Evolutionary conservation across 345 rosid genomes (phyloP), one percentile per base, ranked within the genome.

Genomic region (Excoecaria agallocha): DNA sequence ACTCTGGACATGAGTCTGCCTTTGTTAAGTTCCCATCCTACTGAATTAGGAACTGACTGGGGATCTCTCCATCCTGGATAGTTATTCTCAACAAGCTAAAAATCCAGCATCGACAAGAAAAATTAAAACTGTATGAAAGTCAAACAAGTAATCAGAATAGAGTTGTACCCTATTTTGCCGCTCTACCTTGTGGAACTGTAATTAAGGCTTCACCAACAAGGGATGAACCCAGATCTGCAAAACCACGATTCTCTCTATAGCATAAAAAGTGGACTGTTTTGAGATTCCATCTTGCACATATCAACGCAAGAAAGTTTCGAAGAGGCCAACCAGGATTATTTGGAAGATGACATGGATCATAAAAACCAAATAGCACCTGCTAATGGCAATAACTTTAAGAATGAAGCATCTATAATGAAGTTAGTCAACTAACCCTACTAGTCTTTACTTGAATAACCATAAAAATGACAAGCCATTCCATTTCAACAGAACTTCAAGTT

Each of bases 291-390:
- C 82, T 88, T 49, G 88, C 78, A 76, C 72, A 85, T 78, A 95
- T 89, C 74, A 93, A 87, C 19, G 92, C 91, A 3, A 93, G 86
- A 80, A 87, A 89, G 85, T 93, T 95, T 73, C 98, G 91, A 74
- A 95, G 94, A 71, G 97, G 98, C 99, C 99, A 95, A 22, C 99
- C 98, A 68, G 99, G 99, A 70, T 91, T 85, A 74, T 73, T 90
- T 59, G 87, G 90, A 83, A 92, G 96, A 82, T 95, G 92, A 71
- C 97, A 93, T 5, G 98, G 98, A 62, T 95, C 97, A 80, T 91
- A 95, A 82, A 92, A 91, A 68, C 96, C 96, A 72, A 87, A 91
- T 25, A 92, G 84, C 78, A 93, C 79, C 98, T 93, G 91, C 78
- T 65, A 59, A 41, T 49, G 69, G 55, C 75, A 81, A 24, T 16